Percentiles rank a stretch among this genome's conserved stretches.
These are phyloP conservation scores for Spatholobus suberectus DNA, from an alignment of 306 rosid species.

Conservation along the genomic window DNA sequence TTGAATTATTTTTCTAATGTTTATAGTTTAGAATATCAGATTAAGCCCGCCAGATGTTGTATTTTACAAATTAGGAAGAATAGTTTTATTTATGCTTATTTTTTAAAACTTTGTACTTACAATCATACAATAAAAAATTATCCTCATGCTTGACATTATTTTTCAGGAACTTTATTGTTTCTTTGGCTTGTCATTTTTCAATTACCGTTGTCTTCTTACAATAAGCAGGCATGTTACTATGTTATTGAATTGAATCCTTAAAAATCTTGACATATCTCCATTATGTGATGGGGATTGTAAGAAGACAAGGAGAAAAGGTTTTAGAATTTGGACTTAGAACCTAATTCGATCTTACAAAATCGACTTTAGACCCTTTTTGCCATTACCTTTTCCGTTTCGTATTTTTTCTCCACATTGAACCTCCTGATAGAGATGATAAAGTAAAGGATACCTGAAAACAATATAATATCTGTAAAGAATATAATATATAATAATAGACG, in stretches of 20 bases:
- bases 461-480: background rate
- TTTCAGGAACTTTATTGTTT: background rate
- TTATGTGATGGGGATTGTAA: background rate
- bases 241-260: background rate
- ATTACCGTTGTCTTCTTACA: background rate
- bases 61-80: background rate
- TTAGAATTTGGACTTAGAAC: too few relatives aligned
- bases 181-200: background rate
- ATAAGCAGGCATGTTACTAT: background rate
- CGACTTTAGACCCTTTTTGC: too few relatives aligned
- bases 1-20: slow-evolving; percentile 5
- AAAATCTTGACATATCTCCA: background rate
- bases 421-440: background rate
- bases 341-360: too few relatives aligned
- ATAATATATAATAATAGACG: background rate
- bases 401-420: background rate
- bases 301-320: background rate
- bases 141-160: background rate
- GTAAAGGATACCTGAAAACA: background rate
- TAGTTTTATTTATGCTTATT: background rate
- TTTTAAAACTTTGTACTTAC: background rate
- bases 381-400: background rate
- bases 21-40: slow-evolving; percentile 8
- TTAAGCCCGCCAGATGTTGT: slow-evolving; percentile 12
- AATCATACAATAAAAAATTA: background rate